Percentiles rank a stretch among this genome's conserved stretches.
These are phyloP conservation scores for Cercospora zeae-maydis DNA, from an alignment of 2,329 filamentous ascomycete species.

Conservation along the genomic window DNA sequence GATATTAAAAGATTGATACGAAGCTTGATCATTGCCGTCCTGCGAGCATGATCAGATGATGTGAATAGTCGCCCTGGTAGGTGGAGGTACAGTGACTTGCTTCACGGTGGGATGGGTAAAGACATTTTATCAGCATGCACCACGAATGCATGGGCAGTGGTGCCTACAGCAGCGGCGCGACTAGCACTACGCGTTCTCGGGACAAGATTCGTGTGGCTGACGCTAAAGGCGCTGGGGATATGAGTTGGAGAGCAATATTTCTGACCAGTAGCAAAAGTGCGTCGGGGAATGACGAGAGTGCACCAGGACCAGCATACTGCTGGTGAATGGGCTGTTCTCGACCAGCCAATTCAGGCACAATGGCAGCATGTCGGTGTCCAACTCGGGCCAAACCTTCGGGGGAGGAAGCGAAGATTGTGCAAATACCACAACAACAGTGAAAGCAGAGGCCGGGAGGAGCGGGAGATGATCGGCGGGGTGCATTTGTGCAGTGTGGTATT, in stretches of 20 bases:
- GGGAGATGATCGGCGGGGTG: no score
- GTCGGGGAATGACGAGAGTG: not conserved
- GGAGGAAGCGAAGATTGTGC: not conserved
- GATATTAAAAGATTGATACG: not conserved
- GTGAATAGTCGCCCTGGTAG: not conserved
- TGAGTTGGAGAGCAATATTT: not conserved
- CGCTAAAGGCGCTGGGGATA: not conserved
- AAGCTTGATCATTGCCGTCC: not conserved
- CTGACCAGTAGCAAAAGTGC: not conserved
- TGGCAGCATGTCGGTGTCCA: not conserved
- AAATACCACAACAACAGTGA: not conserved
- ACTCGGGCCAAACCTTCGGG: not conserved
- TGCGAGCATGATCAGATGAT: not conserved
- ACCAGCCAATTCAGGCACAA: not conserved
- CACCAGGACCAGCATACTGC: not conserved
- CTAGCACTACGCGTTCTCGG: not conserved
- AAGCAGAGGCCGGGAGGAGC: no score
- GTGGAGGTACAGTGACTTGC: not conserved
- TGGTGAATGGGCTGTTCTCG: not conserved
- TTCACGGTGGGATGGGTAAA: not conserved
- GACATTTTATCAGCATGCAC: not conserved
- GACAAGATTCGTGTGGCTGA: not conserved
- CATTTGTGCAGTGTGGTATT: no score
- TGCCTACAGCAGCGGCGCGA: not conserved
- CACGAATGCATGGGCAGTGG: not conserved